Evolutionary conservation across 805 yeast species (phyloP).

Genomic region (Cyberlindnera galapagoensis): DNA sequence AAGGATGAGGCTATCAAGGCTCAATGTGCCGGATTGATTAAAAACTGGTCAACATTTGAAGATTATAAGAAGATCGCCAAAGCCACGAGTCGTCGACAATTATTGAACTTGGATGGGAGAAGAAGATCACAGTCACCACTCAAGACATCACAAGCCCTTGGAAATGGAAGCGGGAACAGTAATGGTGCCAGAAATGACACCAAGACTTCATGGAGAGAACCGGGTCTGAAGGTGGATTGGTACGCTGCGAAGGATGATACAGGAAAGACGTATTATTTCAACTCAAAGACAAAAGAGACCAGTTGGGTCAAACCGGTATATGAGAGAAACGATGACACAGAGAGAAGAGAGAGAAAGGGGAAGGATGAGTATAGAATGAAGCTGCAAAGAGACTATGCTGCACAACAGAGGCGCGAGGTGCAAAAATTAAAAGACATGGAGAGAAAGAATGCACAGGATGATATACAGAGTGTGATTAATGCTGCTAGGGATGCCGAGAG

Average conservation of each 20-base stretch:
- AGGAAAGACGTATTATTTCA: constrained; percentile 43
- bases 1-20: constrained; percentile 23
- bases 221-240: constrained; percentile 46
- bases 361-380: constrained; percentile 26
- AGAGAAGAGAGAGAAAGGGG: constrained; percentile 8
- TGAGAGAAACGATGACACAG: constrained; percentile 10
- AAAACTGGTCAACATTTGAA: constrained; percentile 67
- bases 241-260: constrained; percentile 44
- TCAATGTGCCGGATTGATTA: constrained; percentile 41
- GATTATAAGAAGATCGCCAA: constrained; percentile 86
- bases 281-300: constrained; percentile 34
- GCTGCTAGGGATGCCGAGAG: constrained; percentile 29
- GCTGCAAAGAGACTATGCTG: constrained; percentile 5
- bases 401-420: constrained; percentile 24
- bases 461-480: constrained; percentile 32
- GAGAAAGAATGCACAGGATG: constrained; percentile 19
- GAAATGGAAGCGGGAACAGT: too few species aligned
- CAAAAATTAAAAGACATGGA: constrained; percentile 21
- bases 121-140: constrained; percentile 9
- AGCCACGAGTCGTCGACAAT: constrained; percentile 13
- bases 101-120: constrained; percentile 13
- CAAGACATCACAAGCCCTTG: constrained; percentile 2
- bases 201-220: constrained; percentile 4
- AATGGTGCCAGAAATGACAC: constrained; percentile 1
- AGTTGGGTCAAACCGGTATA: constrained; percentile 54